A percentile compares a stretch with the other conserved stretches of the same genome.
phyloP scores from a whole-genome alignment of 1,284 basidiomycete genomes.

The Xerocomus amazonicus region DNA sequence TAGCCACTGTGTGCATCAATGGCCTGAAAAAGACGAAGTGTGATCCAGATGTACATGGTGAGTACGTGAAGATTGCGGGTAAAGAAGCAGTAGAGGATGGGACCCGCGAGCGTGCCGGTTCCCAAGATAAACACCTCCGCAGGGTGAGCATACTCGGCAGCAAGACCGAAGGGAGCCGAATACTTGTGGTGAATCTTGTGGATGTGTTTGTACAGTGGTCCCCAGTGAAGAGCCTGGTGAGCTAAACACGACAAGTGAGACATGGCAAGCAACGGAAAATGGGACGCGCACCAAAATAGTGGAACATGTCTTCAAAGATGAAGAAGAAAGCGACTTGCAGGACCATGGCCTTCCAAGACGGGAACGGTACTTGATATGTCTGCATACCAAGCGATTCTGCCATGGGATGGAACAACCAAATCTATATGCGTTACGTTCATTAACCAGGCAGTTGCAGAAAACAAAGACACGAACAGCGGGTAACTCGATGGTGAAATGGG shows the following conservation, averaged over 20 bases:
- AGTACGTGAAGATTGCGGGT: slow-evolving; percentile 80
- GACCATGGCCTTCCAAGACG: slow-evolving; percentile 62
- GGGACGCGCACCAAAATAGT: slow-evolving; percentile 59
- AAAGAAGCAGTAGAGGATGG: slow-evolving; percentile 80
- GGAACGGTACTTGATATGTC: slow-evolving; percentile 93
- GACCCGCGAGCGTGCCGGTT: slow-evolving; percentile 84
- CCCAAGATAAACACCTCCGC: slow-evolving; percentile 91
- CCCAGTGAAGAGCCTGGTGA: slow-evolving; percentile 89
- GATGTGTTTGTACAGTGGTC: slow-evolving; percentile 92
- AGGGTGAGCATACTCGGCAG: slow-evolving; percentile 97
- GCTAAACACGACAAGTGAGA: slow-evolving; percentile 43
- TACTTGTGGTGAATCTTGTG: slow-evolving; percentile 99
- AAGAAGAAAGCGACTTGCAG: slow-evolving; percentile 91
- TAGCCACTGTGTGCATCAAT: slow-evolving; percentile 98
- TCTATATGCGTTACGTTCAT: slow-evolving; percentile 45
- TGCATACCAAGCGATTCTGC: slow-evolving; percentile 88
- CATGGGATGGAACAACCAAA: slow-evolving; percentile 95
- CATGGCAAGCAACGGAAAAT: too few relatives aligned
- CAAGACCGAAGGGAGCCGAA: slow-evolving; percentile 94
- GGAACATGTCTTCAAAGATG: slow-evolving; percentile 94
- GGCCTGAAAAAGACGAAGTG: slow-evolving; percentile 93
- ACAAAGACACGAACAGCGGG: slow-evolving; percentile 62
- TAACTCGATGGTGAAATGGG: slow-evolving; percentile 95
- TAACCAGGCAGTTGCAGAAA: neutral
- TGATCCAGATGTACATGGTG: slow-evolving; percentile 94